Base-by-base conservation (phyloP, 768 basidiomycete genomes). In the Mycena epipterygia region DNA sequence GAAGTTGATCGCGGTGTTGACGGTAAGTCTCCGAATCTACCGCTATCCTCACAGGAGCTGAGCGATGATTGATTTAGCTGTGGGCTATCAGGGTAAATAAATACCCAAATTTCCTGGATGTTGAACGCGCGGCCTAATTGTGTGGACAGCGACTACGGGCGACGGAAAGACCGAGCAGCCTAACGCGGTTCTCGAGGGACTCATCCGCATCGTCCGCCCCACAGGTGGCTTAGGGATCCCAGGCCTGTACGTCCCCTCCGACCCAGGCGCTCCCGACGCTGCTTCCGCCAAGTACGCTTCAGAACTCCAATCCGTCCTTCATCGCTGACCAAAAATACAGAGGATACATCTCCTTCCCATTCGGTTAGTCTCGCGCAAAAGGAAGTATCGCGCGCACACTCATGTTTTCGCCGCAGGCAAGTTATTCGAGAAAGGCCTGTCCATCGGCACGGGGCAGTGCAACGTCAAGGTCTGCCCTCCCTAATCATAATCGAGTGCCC, bases 221-320 rank as follows among this genome's bases (percentile, higher is more conserved):
- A 88, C 87, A 23, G 88, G 88, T 1, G 88, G 88, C 8, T 79
- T 89, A n/a, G 89, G 89, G 3, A 86, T 89, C 68, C 88, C 89
- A 0, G 88, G 89, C 1, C 76, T 89, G 7, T 89, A 88, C 67
- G 88, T 90, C 7, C 87, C 88, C 21, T 85, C 82, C 63, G 88
- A 89, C 72, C 88, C 89, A 1, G 88, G 88, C 21, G 89, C 88
- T 21, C 86, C 87, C 13, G 87, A 88, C 73, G 82, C 84, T 21
- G 85, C 86, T 58, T 79, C 86, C 17, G 85, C 86, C 1, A 86
- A 86, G 84, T 86, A 72, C 39, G 81, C 77, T n/a, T 32, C n/a
- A 27, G 32, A 21, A 42, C 11, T 21, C 55, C 16, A 33, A 25
- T 51, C 41, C 16, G 44, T 42, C 35, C 53, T 32, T 27, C 30